Conservation (phyloP, 2,329 filamentous ascomycete genomes). For the Alternaria brassicicola region DNA sequence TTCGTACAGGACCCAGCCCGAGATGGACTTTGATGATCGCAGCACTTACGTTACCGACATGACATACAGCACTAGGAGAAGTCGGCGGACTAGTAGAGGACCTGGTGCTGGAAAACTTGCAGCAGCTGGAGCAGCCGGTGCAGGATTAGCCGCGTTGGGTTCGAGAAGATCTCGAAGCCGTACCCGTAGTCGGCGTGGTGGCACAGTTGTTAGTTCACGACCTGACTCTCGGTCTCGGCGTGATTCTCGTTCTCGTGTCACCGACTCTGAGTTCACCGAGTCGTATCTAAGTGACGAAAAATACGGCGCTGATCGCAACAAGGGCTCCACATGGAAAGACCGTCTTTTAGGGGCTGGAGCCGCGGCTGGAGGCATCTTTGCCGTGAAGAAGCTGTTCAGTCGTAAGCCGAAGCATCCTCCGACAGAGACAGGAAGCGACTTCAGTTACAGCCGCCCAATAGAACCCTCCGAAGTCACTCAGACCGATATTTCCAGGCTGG, state of each 20-base stretch:
- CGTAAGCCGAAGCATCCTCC: slow-evolving; percentile 52
- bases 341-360: slow-evolving; percentile 54
- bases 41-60: slow-evolving; percentile 64
- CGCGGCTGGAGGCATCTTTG: slow-evolving; percentile 50
- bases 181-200: slow-evolving; percentile 37
- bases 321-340: slow-evolving; percentile 52
- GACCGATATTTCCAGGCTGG: slow-evolving; percentile 55
- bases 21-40: slow-evolving; percentile 61
- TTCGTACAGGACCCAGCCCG: slow-evolving; percentile 69
- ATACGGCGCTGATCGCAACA: slow-evolving; percentile 41
- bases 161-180: slow-evolving; percentile 49
- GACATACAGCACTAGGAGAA: slow-evolving; percentile 49
- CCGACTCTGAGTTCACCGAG: slow-evolving; percentile 36
- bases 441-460: slow-evolving; percentile 60
- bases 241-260: slow-evolving; percentile 38
- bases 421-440: slow-evolving; percentile 59
- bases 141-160: slow-evolving; percentile 62
- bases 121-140: slow-evolving; percentile 62
- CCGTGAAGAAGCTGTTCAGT: slow-evolving; percentile 63
- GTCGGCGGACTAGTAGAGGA: slow-evolving; percentile 37
- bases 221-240: slow-evolving; percentile 38
- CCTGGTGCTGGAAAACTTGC: slow-evolving; percentile 56
- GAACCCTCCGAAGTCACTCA: slow-evolving; percentile 56
- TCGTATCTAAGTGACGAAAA: slow-evolving; percentile 53
- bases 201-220: slow-evolving; percentile 44